Evolutionary conservation across 1,139 yeast genomes (phyloP).

Genomic region (Insectozyma bohioensis): DNA sequence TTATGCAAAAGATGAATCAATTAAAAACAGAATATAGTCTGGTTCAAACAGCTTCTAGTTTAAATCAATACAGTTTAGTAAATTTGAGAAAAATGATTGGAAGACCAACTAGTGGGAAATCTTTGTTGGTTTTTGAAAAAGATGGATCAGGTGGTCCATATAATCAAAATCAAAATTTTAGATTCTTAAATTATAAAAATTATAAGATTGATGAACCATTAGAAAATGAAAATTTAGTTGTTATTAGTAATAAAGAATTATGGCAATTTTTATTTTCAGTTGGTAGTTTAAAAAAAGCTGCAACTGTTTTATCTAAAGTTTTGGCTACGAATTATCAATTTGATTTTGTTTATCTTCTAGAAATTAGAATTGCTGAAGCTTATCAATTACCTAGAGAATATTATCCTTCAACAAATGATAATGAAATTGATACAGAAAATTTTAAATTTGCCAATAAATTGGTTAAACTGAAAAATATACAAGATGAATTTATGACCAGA

Average conservation of each 20-base stretch:
- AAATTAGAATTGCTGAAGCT: slow-evolving; percentile 51
- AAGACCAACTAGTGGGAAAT: slow-evolving; percentile 49
- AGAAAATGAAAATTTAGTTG: slow-evolving; percentile 9
- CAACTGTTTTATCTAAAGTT: slow-evolving; percentile 38
- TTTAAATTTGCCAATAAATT: slow-evolving; percentile 40
- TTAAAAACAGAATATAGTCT: slow-evolving; percentile 9
- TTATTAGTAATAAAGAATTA: slow-evolving; percentile 21
- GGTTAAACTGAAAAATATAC: slow-evolving; percentile 23
- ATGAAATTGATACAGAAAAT: slow-evolving; percentile 43
- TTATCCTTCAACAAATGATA: slow-evolving; percentile 37
- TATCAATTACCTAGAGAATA: slow-evolving; percentile 38
- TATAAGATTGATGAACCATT: not conserved
- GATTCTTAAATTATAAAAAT: slow-evolving; percentile 29
- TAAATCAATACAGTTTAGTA: not conserved
- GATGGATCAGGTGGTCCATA: slow-evolving; percentile 65
- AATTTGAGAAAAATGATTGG: slow-evolving; percentile 39
- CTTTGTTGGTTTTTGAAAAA: slow-evolving; percentile 47
- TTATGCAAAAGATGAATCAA: slow-evolving; percentile 12
- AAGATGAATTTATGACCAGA: slow-evolving; percentile 37
- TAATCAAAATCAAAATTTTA: slow-evolving; percentile 44
- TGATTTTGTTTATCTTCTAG: slow-evolving; percentile 56
- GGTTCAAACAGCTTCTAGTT: not conserved
- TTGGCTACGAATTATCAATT: slow-evolving; percentile 39
- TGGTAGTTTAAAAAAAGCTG: slow-evolving; percentile 45
- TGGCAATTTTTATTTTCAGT: slow-evolving; percentile 41